phyloP scores from a whole-genome alignment of 305 asterid species.

The Petunia hybrid region DNA sequence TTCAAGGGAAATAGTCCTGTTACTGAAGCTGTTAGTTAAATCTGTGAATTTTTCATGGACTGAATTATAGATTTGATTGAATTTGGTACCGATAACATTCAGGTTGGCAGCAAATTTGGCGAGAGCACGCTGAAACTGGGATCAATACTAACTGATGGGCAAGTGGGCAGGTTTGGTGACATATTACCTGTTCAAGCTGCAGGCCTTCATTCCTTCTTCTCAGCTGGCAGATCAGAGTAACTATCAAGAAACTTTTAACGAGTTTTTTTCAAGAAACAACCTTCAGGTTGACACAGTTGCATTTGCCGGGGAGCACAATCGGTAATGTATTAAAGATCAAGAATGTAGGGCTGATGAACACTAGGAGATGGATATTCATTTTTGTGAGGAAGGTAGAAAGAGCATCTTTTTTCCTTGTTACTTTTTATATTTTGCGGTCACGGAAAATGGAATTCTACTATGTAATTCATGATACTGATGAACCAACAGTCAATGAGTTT shows the following conservation, averaged over 20 bases:
- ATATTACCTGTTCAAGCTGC: constrained; percentile 98
- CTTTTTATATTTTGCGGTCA: neutral
- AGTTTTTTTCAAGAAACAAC: neutral
- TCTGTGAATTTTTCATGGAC: neutral
- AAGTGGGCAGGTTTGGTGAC: constrained; percentile 98
- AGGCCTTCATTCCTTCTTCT: constrained; percentile 91
- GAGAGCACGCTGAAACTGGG: constrained; percentile 95
- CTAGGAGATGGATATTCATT: constrained; percentile 22
- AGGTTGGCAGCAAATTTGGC: constrained; percentile 99
- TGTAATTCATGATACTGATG: constrained; percentile 25
- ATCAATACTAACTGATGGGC: constrained; percentile 92
- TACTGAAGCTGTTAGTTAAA: constrained; percentile 2
- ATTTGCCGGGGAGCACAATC: neutral
- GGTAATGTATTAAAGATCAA: constrained; percentile 10
- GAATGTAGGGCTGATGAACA: constrained; percentile 4
- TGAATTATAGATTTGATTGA: constrained; percentile 20
- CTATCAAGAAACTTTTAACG: neutral
- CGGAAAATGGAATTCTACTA: neutral
- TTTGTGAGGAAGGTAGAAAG: constrained; percentile 23
- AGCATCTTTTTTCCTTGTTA: neutral
- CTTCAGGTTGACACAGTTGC: constrained; percentile 22
- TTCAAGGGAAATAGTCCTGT: constrained; percentile 4
- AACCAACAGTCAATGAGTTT: constrained; percentile 22
- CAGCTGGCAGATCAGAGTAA: constrained; percentile 73
- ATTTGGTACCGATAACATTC: constrained; percentile 33